These are phyloP conservation scores for Tilletia horrida DNA, from an alignment of 1,284 basidiomycete species.

Conservation along the genomic window DNA sequence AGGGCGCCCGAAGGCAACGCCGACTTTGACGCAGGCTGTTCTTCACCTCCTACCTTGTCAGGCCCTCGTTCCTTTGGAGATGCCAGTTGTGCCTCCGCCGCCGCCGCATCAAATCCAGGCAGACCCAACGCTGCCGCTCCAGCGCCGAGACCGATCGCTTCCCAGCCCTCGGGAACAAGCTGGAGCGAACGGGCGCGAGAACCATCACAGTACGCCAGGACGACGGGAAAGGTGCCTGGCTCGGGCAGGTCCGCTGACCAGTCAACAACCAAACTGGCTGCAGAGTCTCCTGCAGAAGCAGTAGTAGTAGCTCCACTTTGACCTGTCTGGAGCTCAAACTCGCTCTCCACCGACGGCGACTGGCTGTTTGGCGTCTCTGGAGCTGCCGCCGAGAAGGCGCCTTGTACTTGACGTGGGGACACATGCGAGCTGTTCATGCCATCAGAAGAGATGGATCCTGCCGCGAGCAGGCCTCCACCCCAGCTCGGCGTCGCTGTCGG, in stretches of 20 bases:
- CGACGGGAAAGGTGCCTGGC: slow-evolving; percentile 35
- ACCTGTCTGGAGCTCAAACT: too few species aligned
- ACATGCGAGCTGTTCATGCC: not conserved
- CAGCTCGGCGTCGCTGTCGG: not conserved
- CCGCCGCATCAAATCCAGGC: not conserved
- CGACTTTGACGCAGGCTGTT: not conserved
- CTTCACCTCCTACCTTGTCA: too few species aligned
- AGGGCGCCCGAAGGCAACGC: slow-evolving; percentile 22
- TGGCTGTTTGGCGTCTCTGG: too few species aligned
- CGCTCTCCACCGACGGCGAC: not conserved
- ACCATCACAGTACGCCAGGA: slow-evolving; percentile 38
- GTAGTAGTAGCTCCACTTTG: not conserved
- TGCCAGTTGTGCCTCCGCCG: slow-evolving; percentile 15
- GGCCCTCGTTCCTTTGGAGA: not conserved
- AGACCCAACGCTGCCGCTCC: slow-evolving; percentile 5
- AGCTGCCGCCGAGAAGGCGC: not conserved
- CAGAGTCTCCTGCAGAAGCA: not conserved
- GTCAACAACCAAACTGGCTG: not conserved
- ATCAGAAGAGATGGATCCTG: not conserved
- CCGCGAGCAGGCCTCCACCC: slow-evolving; percentile 1
- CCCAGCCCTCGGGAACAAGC: slow-evolving; percentile 40
- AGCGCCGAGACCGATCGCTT: slow-evolving; percentile 25
- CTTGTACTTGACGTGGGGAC: not conserved
- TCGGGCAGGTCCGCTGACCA: slow-evolving; percentile 28
- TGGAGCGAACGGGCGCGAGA: slow-evolving; percentile 25